These are phyloP conservation scores for Quercus robur DNA, from an alignment of 306 rosid species.

Conservation along the genomic window DNA sequence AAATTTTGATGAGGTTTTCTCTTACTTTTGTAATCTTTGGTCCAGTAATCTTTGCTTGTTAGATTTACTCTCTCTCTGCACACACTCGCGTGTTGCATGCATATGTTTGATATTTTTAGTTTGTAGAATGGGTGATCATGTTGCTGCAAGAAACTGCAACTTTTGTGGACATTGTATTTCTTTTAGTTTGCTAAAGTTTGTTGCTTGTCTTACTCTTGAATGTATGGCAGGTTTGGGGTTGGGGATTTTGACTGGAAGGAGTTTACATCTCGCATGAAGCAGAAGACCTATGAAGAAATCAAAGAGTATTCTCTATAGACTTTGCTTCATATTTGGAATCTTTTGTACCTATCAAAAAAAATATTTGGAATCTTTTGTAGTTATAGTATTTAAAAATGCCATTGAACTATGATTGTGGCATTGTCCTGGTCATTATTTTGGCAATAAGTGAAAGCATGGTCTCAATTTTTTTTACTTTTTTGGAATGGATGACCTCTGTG, in stretches of 20 bases:
- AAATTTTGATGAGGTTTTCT: slow-evolving; percentile 84
- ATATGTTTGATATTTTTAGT: background rate
- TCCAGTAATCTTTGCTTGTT: background rate
- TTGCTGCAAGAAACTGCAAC: background rate
- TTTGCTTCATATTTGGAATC: slow-evolving; percentile 22
- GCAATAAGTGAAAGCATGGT: slow-evolving; percentile 4
- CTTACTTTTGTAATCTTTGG: slow-evolving; percentile 5
- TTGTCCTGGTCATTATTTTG: background rate
- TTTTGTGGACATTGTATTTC: background rate
- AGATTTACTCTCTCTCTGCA: background rate
- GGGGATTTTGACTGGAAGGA: slow-evolving; percentile 96
- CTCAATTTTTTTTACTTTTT: background rate
- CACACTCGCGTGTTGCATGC: no score
- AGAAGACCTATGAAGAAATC: slow-evolving; percentile 85
- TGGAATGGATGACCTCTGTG: slow-evolving; percentile 11
- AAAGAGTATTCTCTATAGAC: slow-evolving; percentile 53
- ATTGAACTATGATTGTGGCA: slow-evolving; percentile 2
- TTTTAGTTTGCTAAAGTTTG: slow-evolving; percentile 16
- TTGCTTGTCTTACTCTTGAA: slow-evolving; percentile 26
- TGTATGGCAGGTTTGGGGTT: slow-evolving; percentile 79
- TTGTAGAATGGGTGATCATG: background rate
- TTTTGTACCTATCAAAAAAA: background rate
- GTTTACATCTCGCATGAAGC: slow-evolving; percentile 82
- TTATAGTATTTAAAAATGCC: background rate
- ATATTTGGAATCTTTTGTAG: slow-evolving; percentile 7